These are phyloP conservation scores for Mycena latifolia DNA, from an alignment of 768 basidiomycete genomes.

Conservation along the genomic window DNA sequence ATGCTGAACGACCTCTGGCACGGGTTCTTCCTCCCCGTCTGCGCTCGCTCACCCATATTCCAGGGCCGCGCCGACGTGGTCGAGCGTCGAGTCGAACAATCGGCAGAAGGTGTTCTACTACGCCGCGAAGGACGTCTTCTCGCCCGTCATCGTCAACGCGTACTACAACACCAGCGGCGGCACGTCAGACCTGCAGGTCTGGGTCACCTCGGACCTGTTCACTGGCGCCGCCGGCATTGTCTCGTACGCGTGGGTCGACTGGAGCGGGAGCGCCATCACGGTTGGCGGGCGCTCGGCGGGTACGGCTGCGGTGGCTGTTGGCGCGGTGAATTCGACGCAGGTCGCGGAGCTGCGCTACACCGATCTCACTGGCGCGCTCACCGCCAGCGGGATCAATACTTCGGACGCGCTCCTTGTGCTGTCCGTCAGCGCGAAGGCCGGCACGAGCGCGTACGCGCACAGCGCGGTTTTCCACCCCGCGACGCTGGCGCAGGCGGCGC, in stretches of 20 bases:
- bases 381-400: not conserved
- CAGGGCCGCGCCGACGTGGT: slow-evolving; percentile 30
- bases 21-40: not conserved
- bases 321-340: slow-evolving; percentile 12
- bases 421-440: slow-evolving; percentile 4
- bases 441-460: slow-evolving; percentile 14
- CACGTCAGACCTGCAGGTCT: slow-evolving; percentile 23
- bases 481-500: slow-evolving; percentile 22
- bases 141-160: slow-evolving; percentile 24
- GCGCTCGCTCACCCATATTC: not conserved
- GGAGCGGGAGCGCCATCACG: not conserved
- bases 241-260: slow-evolving; percentile 22
- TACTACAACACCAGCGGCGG: slow-evolving; percentile 21
- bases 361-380: slow-evolving; percentile 5
- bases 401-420: slow-evolving; percentile 17
- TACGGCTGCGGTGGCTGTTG: not conserved
- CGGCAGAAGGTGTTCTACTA: slow-evolving; percentile 31
- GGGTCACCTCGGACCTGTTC: slow-evolving; percentile 27
- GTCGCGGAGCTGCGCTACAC: slow-evolving; percentile 1
- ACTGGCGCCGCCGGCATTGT: not conserved
- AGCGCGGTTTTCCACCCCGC: slow-evolving; percentile 31
- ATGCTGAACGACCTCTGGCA: slow-evolving; percentile 30
- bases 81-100: slow-evolving; percentile 25
- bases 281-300: slow-evolving; percentile 4
- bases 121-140: slow-evolving; percentile 28